Conservation (phyloP, 164 flowering plant genomes). For the Stephania cephalantha region DNA sequence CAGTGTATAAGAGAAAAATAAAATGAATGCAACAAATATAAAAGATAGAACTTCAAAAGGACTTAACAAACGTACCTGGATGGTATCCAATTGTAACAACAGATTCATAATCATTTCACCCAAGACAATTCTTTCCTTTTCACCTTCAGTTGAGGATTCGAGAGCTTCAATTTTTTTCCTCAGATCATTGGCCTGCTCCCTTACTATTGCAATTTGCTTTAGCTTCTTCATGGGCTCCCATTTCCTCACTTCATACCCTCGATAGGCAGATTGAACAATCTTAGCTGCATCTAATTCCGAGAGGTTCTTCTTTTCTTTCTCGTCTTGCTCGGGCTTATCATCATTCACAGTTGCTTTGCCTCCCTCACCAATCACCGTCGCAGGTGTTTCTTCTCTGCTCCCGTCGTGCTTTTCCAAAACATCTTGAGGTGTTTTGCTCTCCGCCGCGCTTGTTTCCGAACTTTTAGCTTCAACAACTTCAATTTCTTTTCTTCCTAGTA, state of each 20-base stretch:
- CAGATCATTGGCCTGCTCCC: slow-evolving; percentile 30
- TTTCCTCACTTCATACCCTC: slow-evolving; percentile 59
- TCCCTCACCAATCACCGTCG: neutral
- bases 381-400: no score
- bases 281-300: slow-evolving; percentile 51
- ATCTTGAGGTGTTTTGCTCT: neutral
- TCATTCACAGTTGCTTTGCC: neutral
- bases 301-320: slow-evolving; percentile 14
- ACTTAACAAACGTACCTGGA: slow-evolving; percentile 50
- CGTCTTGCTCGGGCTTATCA: neutral
- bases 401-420: no score
- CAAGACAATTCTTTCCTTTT: slow-evolving; percentile 36
- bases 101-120: slow-evolving; percentile 65
- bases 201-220: slow-evolving; percentile 42
- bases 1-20: no score
- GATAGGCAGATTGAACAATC: slow-evolving; percentile 56
- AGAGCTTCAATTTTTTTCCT: slow-evolving; percentile 28
- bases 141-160: slow-evolving; percentile 28
- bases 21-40: no score
- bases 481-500: neutral
- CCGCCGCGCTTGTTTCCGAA: neutral
- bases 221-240: slow-evolving; percentile 65
- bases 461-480: neutral
- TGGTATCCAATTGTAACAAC: slow-evolving; percentile 55
- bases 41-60: neutral